Base-by-base conservation (phyloP, 2,329 filamentous ascomycete genomes). In the Colletotrichum scovillei region DNA sequence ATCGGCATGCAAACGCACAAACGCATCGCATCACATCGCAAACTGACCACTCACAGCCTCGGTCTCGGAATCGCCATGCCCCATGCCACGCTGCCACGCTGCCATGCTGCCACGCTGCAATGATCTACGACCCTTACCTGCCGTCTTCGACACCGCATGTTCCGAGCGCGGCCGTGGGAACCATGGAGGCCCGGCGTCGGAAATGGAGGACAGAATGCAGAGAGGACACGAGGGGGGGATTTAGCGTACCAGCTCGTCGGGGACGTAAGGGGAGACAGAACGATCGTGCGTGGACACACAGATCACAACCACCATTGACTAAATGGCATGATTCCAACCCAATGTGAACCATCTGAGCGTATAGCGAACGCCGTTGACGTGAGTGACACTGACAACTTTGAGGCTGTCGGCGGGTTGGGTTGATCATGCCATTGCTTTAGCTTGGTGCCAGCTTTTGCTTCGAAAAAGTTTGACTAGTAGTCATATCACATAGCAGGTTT, bases 31-130 rank as follows among this genome's bases (percentile, higher is more conserved):
- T 28, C 42, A 19, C 19, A 22, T 49, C 24, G 38, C 38, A 62
- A 30, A n/a, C 28, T 30, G 28, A 64, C 56, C 64, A 68, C 35
- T 72, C 26, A 67, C 57, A 11, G 46, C 49, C 26, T 57, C 35
- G 64, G 49, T 58, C 62, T 72, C 69, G 69, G 69, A 64, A 28
- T 55, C 22, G 46, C 52, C 26, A 56, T 19, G n/a, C 5, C 38
- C 38, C 4, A 32, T 53, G 8, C 16, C 63, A 56, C 30, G 26
- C 60, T 42, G 38, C 16, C 26, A 42, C 38, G 38, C 16, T 8
- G 38, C 14, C n/a, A 24, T 2, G 24, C 24, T 24, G 24, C 24
- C 38, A 42, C 38, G 38, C 16, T 8, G 38, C 14, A 63, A 5
- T 7, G 26, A 16, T 56, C 12, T 56, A 16, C n/a, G 1, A 14